These are phyloP conservation scores for Didymella lethalis DNA, from an alignment of 2,329 filamentous ascomycete genomes.

Conservation along the genomic window DNA sequence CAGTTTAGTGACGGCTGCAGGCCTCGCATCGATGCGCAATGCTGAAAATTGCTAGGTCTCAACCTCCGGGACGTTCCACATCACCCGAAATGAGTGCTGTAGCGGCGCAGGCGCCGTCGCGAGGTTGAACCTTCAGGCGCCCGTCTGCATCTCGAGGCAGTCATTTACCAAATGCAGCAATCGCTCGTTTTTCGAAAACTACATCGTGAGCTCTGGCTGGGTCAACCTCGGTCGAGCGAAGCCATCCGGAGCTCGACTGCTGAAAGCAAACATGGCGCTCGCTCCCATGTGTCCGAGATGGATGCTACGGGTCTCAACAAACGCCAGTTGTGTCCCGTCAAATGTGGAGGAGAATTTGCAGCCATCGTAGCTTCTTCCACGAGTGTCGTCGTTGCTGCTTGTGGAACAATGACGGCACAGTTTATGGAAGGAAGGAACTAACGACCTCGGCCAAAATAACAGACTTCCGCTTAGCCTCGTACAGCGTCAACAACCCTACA, in stretches of 20 bases:
- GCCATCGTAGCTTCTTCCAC: constrained; percentile 1
- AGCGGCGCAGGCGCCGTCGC: constrained; percentile 1
- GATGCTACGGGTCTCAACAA: constrained; percentile 18
- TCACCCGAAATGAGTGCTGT: constrained; percentile 4
- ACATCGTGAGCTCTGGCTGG: constrained; percentile 8
- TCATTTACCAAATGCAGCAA: constrained; percentile 2
- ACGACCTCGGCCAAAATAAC: constrained; percentile 9
- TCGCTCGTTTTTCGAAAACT: neutral
- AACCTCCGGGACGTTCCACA: constrained; percentile 1
- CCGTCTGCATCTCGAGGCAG: neutral
- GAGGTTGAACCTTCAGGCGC: neutral
- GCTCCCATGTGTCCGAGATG: neutral
- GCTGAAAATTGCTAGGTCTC: constrained; percentile 4
- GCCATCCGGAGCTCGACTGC: constrained; percentile 1
- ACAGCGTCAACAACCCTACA: constrained; percentile 7
- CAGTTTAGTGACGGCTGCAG: neutral
- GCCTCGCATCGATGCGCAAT: constrained; percentile 6
- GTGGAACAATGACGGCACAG: constrained; percentile 3
- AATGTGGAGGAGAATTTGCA: constrained; percentile 2
- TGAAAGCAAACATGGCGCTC: constrained; percentile 10
- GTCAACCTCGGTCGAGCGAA: constrained; percentile 11
- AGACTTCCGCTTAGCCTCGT: constrained; percentile 8
- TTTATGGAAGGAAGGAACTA: constrained; percentile 6
- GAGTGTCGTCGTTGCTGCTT: constrained; percentile 1
- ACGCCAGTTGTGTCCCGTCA: constrained; percentile 8